Evolutionary conservation across 208 protist genomes (phyloP), one percentile per base, ranked within the genome.

Genomic region (Crithidia brevicula): DNA sequence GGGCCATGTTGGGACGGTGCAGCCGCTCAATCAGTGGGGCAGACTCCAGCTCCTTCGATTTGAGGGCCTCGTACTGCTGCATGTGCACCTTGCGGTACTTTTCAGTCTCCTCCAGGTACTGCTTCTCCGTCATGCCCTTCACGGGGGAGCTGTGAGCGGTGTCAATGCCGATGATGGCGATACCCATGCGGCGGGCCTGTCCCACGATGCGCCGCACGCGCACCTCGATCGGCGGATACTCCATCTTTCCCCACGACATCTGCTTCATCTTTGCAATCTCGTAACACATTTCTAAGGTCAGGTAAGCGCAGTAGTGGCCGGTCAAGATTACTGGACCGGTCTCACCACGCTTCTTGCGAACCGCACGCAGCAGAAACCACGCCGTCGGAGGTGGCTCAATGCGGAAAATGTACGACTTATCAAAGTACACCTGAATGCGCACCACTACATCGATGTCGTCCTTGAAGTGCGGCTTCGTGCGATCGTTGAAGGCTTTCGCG

Each of bases 241-340:
- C 89, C 13, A 86, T 59, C 38, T 72, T 74, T 16, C 73, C 80
- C 82, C 86, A 93, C 60, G 63, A 88, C 58, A 91, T 87, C 71
- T 91, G 85, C 74, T 93, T 95, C 77, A 94, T 92, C 74, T 94
- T 95, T 4, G 92, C 89, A 31, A 97, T 94, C 67, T 97, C 87
- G 68, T 95, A 97, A 27, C 81, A 81, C 89, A 95, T 94, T 58
- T 97, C 87, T n/a, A 97, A 70, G n/a, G 92, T 97, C 25, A 97
- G 81, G 64, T 92, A 74, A 16, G 86, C 85, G 52, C 81, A 86
- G 79, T 88, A 97, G 70, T 77, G 66, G 4, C 84, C 83, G 9
- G 74, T 73, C 34, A 91, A 36, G 16, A 51, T 49, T 1, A 93
- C 87, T 8, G 82, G 68, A 11, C 91, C 88, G 9, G 85, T 94